A percentile compares a stretch with the other conserved stretches of the same genome.
Evolutionary conservation across 371 early-diverging fungal species (phyloP).

Genomic region (Mucor irregularis): DNA sequence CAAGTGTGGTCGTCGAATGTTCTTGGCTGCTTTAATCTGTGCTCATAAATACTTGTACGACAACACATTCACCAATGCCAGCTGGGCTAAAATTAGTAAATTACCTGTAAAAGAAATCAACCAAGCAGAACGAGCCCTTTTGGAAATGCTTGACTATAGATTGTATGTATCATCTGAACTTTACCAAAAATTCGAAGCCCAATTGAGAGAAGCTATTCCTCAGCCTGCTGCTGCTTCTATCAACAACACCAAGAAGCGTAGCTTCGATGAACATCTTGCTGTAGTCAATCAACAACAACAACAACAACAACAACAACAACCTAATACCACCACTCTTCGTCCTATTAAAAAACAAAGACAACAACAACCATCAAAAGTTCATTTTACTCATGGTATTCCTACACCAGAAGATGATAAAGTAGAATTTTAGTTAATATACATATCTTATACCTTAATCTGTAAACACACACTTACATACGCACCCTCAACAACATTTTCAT

Average conservation of each 20-base stretch:
- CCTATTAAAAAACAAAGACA: slow-evolving; percentile 17
- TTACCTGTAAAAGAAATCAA: slow-evolving; percentile 72
- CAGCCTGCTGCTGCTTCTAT: background rate
- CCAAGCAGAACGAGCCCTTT: slow-evolving; percentile 70
- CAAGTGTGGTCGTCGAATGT: slow-evolving; percentile 79
- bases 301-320: background rate
- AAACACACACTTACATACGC: too few relatives aligned
- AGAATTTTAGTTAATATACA: slow-evolving; percentile 18
- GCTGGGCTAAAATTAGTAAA: slow-evolving; percentile 80
- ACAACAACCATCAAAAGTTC: background rate
- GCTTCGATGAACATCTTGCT: too few relatives aligned
- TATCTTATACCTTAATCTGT: background rate
- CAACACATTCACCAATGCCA: slow-evolving; percentile 78
- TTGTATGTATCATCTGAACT: slow-evolving; percentile 64
- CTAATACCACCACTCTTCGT: background rate
- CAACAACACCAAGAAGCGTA: slow-evolving; percentile 2
- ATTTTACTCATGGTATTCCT: slow-evolving; percentile 21
- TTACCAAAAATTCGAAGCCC: slow-evolving; percentile 37
- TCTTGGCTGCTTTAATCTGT: slow-evolving; percentile 74
- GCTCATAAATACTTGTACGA: slow-evolving; percentile 83
- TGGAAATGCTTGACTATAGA: slow-evolving; percentile 73
- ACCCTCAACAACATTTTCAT: too few relatives aligned
- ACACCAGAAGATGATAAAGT: slow-evolving; percentile 31
- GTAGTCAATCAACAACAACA: slow-evolving; percentile 3
- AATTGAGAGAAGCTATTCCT: slow-evolving; percentile 25